Conservation (phyloP, 179 eudicot species). For the Beta corolliflora region DNA sequence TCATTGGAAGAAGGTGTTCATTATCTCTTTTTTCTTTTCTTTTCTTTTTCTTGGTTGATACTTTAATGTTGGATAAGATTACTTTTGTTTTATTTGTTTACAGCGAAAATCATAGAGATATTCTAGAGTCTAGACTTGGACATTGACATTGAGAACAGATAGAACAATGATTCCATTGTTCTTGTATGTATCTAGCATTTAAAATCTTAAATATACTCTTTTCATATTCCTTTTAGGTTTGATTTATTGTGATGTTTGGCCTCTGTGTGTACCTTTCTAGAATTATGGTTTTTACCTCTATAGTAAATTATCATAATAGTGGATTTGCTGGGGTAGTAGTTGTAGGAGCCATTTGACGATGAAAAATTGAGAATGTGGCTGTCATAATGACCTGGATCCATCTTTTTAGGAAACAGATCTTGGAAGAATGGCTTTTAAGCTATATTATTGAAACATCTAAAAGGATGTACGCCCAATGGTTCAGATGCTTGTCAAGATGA, state of each 20-base stretch:
- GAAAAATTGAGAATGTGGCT: neutral
- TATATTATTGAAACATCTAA: neutral
- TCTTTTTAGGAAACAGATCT: neutral
- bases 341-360: neutral
- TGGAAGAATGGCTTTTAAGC: neutral
- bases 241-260: neutral
- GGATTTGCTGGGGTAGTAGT: neutral
- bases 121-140: constrained; percentile 73
- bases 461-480: neutral
- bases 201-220: neutral
- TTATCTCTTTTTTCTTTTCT: constrained; percentile 13
- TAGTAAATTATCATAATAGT: neutral
- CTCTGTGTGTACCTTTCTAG: neutral
- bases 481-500: neutral
- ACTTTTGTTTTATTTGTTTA: constrained; percentile 24
- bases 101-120: constrained; percentile 76
- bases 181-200: constrained; percentile 53
- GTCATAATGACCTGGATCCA: neutral
- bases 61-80: neutral
- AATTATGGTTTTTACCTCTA: neutral
- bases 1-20: constrained; percentile 85
- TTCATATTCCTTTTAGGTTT: neutral
- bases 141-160: constrained; percentile 63
- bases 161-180: constrained; percentile 65
- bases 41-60: constrained; percentile 2